These are phyloP conservation scores for Trametopsis cervina DNA, from an alignment of 768 basidiomycete genomes.

Conservation along the genomic window DNA sequence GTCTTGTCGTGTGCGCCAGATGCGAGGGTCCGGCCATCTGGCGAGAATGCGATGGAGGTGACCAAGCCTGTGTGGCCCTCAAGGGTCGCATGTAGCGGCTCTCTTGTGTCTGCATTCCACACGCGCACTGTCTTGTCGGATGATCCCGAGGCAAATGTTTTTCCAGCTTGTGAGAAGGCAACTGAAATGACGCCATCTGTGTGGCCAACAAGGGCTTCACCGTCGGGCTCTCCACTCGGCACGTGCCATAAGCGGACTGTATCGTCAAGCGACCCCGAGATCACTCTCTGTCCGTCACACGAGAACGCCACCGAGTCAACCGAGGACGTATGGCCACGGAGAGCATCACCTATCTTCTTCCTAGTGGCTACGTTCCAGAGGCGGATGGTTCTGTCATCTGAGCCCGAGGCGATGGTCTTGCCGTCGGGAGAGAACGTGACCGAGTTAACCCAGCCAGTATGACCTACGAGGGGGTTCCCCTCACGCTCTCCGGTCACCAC, in stretches of 20 bases:
- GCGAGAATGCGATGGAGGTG: too few relatives aligned
- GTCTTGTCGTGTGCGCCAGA: too few relatives aligned
- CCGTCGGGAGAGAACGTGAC: background rate
- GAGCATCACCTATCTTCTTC: background rate
- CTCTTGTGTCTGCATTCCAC: constrained; percentile 13
- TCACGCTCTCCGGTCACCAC: background rate
- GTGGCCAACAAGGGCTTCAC: constrained; percentile 1
- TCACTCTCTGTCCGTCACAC: background rate
- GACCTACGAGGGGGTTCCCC: background rate
- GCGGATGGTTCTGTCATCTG: constrained; percentile 2
- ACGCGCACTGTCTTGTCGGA: constrained; percentile 1
- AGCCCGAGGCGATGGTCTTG: background rate
- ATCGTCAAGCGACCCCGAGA: constrained; percentile 2
- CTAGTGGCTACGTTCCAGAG: constrained; percentile 1
- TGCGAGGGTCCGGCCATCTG: too few relatives aligned
- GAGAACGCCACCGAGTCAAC: constrained; percentile 5
- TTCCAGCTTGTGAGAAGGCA: constrained; percentile 2
- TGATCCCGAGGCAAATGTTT: background rate
- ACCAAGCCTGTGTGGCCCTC: background rate
- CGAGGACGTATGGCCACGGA: background rate
- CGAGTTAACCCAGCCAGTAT: background rate
- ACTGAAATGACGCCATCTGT: constrained; percentile 1
- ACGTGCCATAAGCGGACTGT: constrained; percentile 2
- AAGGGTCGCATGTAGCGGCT: background rate
- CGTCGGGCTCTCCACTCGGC: background rate